phyloP scores from a whole-genome alignment of 2,329 filamentous ascomycete species.

The Aspergillus fumigatus region DNA sequence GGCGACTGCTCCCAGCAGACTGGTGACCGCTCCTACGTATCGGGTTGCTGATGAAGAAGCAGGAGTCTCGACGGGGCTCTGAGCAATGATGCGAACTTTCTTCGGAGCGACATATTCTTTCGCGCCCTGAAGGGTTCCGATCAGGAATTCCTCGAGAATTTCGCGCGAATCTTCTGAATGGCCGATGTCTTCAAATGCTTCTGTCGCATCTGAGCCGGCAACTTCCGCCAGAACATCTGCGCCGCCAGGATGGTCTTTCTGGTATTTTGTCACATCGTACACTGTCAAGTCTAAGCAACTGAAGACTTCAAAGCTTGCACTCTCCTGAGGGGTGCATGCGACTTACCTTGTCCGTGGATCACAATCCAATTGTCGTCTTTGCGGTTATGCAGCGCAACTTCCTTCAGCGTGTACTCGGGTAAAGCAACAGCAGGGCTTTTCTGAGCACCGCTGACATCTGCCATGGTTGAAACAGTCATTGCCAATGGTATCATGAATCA shows the following conservation, averaged over 20 bases:
- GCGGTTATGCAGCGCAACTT: constrained; percentile 44
- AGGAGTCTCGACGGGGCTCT: constrained; percentile 2
- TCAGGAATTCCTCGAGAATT: constrained; percentile 29
- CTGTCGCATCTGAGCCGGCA: constrained; percentile 39
- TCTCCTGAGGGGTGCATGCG: background rate
- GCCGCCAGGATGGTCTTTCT: constrained; percentile 53
- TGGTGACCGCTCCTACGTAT: constrained; percentile 24
- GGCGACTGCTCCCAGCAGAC: constrained; percentile 23
- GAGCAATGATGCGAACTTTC: constrained; percentile 15
- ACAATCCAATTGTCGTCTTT: constrained; percentile 51
- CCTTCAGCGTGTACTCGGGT: constrained; percentile 20
- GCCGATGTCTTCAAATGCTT: constrained; percentile 38
- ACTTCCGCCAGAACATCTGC: constrained; percentile 35
- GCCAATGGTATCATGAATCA: no score
- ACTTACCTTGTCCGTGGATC: constrained; percentile 49
- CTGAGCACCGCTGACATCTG: no score
- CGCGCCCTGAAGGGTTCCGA: constrained; percentile 20
- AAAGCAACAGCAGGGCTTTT: constrained; percentile 4
- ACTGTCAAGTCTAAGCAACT: constrained; percentile 34
- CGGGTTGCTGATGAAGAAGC: constrained; percentile 15
- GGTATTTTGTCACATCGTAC: constrained; percentile 55
- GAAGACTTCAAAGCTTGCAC: background rate
- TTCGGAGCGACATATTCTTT: constrained; percentile 10
- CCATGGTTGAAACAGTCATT: no score
- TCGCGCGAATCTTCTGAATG: constrained; percentile 43